A percentile compares a stretch with the other conserved stretches of the same genome.
Conservation (phyloP, 768 basidiomycete genomes). For the Chalciporus piperatus region DNA sequence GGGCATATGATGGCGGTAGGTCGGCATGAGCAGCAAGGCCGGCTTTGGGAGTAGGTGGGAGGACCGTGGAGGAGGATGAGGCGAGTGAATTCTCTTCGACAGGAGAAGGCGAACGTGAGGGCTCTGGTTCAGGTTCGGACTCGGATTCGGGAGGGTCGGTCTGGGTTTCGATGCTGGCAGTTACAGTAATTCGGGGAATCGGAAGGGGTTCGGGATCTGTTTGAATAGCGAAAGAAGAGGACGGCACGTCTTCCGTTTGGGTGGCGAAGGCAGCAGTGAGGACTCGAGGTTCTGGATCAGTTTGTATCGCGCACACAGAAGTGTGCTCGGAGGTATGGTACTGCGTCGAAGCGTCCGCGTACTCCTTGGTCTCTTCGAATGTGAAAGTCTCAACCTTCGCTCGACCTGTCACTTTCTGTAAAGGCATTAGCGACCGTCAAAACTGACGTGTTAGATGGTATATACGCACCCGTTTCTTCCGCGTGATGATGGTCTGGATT, state of each 20-base stretch:
- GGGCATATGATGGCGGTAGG: constrained; percentile 72
- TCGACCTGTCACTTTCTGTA: constrained; percentile 66
- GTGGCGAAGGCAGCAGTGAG: constrained; percentile 45
- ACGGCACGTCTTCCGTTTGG: constrained; percentile 49
- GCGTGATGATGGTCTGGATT: constrained; percentile 85
- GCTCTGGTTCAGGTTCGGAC: constrained; percentile 22
- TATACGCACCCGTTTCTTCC: constrained; percentile 63
- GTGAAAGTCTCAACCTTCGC: constrained; percentile 43
- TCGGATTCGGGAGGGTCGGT: constrained; percentile 46
- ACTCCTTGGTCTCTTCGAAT: constrained; percentile 68
- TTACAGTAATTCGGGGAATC: constrained; percentile 27
- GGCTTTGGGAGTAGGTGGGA: constrained; percentile 68
- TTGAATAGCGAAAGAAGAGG: constrained; percentile 33
- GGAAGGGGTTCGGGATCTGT: constrained; percentile 37
- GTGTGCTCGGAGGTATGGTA: constrained; percentile 59
- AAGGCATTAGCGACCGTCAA: constrained; percentile 14
- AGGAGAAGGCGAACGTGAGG: constrained; percentile 47
- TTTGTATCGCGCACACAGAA: constrained; percentile 50
- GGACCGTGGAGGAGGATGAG: constrained; percentile 71
- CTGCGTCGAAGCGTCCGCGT: constrained; percentile 70
- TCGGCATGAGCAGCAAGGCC: constrained; percentile 38
- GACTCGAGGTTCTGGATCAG: constrained; percentile 55
- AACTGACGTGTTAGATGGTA: background rate
- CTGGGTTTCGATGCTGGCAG: constrained; percentile 59
- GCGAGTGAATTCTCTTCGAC: constrained; percentile 53